Evolutionary conservation across 805 yeast species (phyloP).

Genomic region (Metschnikowia santaceciliae): DNA sequence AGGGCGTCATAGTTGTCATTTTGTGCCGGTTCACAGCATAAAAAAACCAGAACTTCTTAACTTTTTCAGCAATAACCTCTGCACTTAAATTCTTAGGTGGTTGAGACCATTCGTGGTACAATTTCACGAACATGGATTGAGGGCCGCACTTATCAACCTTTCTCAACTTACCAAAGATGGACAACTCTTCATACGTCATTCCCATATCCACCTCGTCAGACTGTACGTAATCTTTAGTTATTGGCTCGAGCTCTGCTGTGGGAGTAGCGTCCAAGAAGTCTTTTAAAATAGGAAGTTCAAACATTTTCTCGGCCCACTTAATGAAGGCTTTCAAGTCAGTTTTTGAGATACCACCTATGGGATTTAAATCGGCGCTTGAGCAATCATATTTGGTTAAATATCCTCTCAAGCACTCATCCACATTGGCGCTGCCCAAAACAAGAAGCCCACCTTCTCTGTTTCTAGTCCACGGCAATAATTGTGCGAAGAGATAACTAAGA

Average conservation of each 20-base stretch:
- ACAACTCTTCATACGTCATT: conserved; percentile 90
- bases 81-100: conserved; percentile 62
- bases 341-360: conserved; percentile 98
- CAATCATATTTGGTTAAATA: conserved; percentile 96
- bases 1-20: conserved; percentile 95
- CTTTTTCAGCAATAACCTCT: conserved; percentile 84
- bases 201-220: conserved; percentile 99
- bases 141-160: conserved; percentile 96
- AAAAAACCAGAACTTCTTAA: conserved; percentile 85
- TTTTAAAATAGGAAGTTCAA: conserved; percentile 69
- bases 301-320: conserved; percentile 65
- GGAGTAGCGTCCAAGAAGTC: conserved; percentile 90
- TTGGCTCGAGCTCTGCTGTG: conserved; percentile 97
- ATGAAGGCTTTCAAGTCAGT: conserved; percentile 87
- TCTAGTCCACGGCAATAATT: conserved; percentile 91
- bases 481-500: conserved; percentile 87
- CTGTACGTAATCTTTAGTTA: conserved; percentile 86
- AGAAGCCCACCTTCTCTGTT: conserved; percentile 70
- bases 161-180: conserved; percentile 84
- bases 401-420: conserved; percentile 94
- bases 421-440: conserved; percentile 94
- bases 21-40: conserved; percentile 96
- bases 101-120: conserved; percentile 91
- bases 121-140: conserved; percentile 84
- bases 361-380: conserved; percentile 95